phyloP scores from a whole-genome alignment of 2,329 filamentous ascomycete species.

The Diaporthe sp. region DNA sequence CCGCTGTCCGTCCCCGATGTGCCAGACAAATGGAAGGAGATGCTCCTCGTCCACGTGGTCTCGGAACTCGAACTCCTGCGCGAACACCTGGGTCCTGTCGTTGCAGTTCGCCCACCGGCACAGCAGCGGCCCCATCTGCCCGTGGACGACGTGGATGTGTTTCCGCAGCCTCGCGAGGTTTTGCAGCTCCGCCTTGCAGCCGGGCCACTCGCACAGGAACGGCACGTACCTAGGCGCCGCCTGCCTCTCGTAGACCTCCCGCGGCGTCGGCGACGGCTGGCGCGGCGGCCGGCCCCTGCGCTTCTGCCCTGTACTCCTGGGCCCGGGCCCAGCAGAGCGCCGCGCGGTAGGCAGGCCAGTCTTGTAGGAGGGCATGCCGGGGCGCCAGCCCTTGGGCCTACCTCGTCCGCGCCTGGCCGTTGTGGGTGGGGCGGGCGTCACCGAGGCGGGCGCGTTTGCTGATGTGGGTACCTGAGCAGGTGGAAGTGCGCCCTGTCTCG shows the following conservation, averaged over 20 bases:
- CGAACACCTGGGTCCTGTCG: conserved; percentile 39
- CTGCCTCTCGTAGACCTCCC: conserved; percentile 46
- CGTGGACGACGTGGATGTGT: conserved; percentile 68
- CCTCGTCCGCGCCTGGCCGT: conserved; percentile 37
- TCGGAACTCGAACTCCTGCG: conserved; percentile 54
- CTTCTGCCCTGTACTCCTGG: conserved; percentile 34
- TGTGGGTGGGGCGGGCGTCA: conserved; percentile 4
- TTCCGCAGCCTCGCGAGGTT: conserved; percentile 71
- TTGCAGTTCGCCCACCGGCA: conserved; percentile 61
- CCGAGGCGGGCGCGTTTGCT: neutral
- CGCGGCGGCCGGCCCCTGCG: conserved; percentile 48
- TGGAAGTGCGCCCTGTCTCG: neutral
- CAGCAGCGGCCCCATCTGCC: conserved; percentile 43
- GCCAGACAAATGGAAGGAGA: conserved; percentile 67
- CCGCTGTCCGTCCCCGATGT: conserved; percentile 70
- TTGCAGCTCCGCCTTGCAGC: conserved; percentile 72
- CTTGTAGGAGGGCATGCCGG: conserved; percentile 40
- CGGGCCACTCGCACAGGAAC: conserved; percentile 72
- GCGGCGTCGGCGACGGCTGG: conserved; percentile 40
- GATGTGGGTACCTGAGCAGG: neutral
- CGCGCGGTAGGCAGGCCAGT: conserved; percentile 18
- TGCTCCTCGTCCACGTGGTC: conserved; percentile 69
- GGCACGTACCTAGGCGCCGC: conserved; percentile 57
- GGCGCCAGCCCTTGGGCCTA: conserved; percentile 42
- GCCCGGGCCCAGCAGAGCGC: neutral